Conservation (phyloP, 1,284 basidiomycete genomes). For the Papiliotrema fonsecae region DNA sequence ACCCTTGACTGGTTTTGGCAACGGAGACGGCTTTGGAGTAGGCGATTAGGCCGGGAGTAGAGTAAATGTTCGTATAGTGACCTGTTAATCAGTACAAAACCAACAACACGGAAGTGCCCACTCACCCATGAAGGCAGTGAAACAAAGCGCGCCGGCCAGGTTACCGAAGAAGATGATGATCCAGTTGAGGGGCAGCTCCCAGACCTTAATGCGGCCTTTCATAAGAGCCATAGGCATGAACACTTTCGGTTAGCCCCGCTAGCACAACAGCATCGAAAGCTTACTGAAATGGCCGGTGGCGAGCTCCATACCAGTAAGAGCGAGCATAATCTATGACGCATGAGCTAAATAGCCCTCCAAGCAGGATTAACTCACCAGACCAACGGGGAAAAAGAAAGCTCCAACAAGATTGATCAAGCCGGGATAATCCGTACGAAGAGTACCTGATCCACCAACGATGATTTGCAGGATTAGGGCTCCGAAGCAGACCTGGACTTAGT, state of each 20-base stretch:
- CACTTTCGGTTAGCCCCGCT: conserved; percentile 12
- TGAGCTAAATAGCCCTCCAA: not conserved
- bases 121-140: conserved; percentile 32
- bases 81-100: not conserved
- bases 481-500: conserved; percentile 12
- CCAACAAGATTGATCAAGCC: conserved; percentile 16
- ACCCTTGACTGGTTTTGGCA: conserved; percentile 21
- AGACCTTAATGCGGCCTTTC: conserved; percentile 15
- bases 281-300: conserved; percentile 26
- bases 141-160: conserved; percentile 39
- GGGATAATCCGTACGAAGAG: conserved; percentile 17
- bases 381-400: conserved; percentile 27
- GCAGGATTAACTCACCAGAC: conserved; percentile 4
- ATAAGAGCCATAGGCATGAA: conserved; percentile 23
- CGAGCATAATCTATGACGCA: conserved; percentile 15
- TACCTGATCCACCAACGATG: conserved; percentile 16
- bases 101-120: not conserved
- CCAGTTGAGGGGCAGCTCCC: conserved; percentile 35
- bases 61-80: conserved; percentile 22
- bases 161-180: conserved; percentile 44
- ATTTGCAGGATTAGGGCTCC: conserved; percentile 25
- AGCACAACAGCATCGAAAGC: not conserved
- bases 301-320: conserved; percentile 24
- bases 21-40: conserved; percentile 15
- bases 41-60: conserved; percentile 12